Percentiles rank a stretch among this genome's conserved stretches.
phyloP scores from a whole-genome alignment of 495 filamentous ascomycete genomes.

The Neurospora sp. region DNA sequence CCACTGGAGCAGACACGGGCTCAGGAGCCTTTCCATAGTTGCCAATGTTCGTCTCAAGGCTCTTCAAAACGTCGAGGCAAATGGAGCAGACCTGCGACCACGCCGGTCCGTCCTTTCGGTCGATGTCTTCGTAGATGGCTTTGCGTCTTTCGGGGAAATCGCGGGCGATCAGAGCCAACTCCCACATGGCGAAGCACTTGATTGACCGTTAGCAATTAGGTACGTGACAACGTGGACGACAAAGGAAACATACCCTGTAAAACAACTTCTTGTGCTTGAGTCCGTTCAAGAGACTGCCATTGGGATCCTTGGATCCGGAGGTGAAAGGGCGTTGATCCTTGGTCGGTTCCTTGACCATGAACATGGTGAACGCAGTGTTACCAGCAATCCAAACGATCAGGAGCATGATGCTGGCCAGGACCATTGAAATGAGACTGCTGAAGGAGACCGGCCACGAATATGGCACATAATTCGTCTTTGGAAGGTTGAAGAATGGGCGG shows the following conservation, averaged over 20 bases:
- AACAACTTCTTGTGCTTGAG: constrained; percentile 62
- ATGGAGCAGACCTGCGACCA: constrained; percentile 69
- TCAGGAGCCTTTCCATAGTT: constrained; percentile 41
- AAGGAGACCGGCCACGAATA: constrained; percentile 47
- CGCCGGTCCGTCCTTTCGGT: constrained; percentile 64
- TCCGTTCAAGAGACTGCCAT: constrained; percentile 77
- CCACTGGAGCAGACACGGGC: constrained; percentile 17
- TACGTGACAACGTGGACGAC: not conserved
- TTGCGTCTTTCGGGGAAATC: constrained; percentile 63
- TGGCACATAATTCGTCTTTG: constrained; percentile 53
- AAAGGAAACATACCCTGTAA: constrained; percentile 38
- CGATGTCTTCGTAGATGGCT: constrained; percentile 79
- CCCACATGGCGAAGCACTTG: constrained; percentile 82
- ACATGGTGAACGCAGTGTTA: constrained; percentile 66
- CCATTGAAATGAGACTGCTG: constrained; percentile 47
- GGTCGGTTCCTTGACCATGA: constrained; percentile 68
- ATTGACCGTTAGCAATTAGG: constrained; percentile 11
- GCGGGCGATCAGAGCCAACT: constrained; percentile 68
- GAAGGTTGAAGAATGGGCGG: constrained; percentile 62
- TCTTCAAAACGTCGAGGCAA: constrained; percentile 56
- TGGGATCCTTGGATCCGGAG: constrained; percentile 76
- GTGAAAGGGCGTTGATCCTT: constrained; percentile 80
- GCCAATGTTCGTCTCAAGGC: constrained; percentile 54
- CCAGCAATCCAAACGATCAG: constrained; percentile 61
- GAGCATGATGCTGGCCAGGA: constrained; percentile 55